Evolutionary conservation across 768 basidiomycete genomes (phyloP), one percentile per base, ranked within the genome.

Genomic region (Termitomyces eurrhizus): DNA sequence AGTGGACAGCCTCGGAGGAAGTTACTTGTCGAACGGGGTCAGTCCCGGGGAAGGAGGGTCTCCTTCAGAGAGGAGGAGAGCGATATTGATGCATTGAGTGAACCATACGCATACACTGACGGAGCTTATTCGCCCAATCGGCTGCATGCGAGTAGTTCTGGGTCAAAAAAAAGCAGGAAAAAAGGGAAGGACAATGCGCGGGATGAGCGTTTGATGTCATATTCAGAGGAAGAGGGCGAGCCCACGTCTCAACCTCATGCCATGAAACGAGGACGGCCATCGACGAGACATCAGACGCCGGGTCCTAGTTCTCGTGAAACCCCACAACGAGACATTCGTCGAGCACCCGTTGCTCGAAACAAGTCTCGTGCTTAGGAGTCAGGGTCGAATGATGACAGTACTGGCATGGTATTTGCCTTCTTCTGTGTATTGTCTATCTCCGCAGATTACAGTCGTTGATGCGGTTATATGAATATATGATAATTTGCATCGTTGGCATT

Each of bases 11-110:
- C 36, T 52, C 69, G 73, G 45, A 71, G 67, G 57, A 74, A 74
- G 57, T 74, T 78, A 0, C 64, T 78, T 62, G 80, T 80, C 29
- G 70, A 73, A 33, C 75, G 82, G 54, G 85, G 85, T 69, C 77
- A 72, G 52, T 83, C 85, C 21, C 71, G 80, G 35, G 85, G 82
- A 9, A 77, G 86, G 60, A 75, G 75, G 26, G 86, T 87, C 2
- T 85, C 85, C 12, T 88, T 88, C 67, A 74, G 70, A 60, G 64
- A 83, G 14, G 75, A 75, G 46, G 67, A 67, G 42, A 62, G 55
- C 36, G 51, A 52, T 52, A 46, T 62, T 36, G 67, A 66, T 32
- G 63, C 61, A 45, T 52, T 50, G 49, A 66, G 61, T 8, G 54
- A 41, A 21, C 52, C 52, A 36, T 39, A 61, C 7, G 21, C 52